Conservation (phyloP, 805 yeast species). For the Yarrowia hollandica region DNA sequence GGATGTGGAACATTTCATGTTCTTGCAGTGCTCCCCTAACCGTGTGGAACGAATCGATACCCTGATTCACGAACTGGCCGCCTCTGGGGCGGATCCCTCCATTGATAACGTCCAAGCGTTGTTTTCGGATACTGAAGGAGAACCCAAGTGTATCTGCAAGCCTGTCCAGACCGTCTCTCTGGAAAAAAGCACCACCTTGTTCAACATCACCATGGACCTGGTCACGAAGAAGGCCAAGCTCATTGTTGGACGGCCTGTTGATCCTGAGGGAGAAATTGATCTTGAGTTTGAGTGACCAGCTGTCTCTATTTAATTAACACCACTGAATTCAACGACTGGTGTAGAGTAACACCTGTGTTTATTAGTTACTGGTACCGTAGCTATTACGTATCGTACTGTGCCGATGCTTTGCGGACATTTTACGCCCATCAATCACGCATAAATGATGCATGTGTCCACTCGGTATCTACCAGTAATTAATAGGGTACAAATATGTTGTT, state of each 20-base stretch:
- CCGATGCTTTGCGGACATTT: no score
- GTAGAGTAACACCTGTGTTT: not conserved
- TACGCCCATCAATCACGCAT: no score
- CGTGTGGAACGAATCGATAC: conserved; percentile 32
- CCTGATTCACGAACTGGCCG: conserved; percentile 19
- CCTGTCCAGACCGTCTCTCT: conserved; percentile 31
- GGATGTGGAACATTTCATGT: conserved; percentile 30
- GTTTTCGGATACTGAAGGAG: conserved; percentile 35
- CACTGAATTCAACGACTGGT: not conserved
- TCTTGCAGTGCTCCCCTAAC: conserved; percentile 27
- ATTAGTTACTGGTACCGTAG: no score
- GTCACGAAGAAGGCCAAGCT: conserved; percentile 34
- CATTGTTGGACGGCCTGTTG: conserved; percentile 35
- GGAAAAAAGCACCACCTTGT: conserved; percentile 33
- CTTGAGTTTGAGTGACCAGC: conserved; percentile 2
- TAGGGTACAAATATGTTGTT: no score
- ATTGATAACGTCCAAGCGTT: conserved; percentile 28
- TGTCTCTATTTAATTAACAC: conserved; percentile 5
- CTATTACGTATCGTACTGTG: no score
- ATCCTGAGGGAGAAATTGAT: conserved; percentile 22
- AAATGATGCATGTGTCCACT: no score
- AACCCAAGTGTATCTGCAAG: conserved; percentile 38
- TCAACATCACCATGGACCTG: conserved; percentile 39
- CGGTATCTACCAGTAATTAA: no score
- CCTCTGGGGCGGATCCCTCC: conserved; percentile 20